Base-by-base conservation (phyloP, 768 basidiomycete species). In the Rhizopogon vesiculosus region DNA sequence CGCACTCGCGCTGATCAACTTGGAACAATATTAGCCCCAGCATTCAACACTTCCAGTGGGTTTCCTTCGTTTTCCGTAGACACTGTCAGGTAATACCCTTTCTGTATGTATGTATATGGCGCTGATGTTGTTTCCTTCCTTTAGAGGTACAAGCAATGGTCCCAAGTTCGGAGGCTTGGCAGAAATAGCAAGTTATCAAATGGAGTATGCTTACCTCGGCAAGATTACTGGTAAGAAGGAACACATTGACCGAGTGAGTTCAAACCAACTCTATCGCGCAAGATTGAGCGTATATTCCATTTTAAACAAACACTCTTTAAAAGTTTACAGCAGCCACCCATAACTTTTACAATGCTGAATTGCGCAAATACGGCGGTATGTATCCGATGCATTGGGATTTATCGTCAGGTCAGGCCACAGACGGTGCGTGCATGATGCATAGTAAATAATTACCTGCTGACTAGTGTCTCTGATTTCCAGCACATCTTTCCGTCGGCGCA, bases 161-260 rank as follows among this genome's bases (percentile, higher is more conserved):
- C 57, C 68, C 0, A 70, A 72, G 50, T 65, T 75, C 13, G 78
- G 77, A 12, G 64, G 76, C 9, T 69, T 89, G n/a, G 90, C 93
- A 0, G 93, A 97, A 68, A 84, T 93, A 42, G 89, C 84, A 3
- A 90, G 82, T 43, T 75, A 89, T 54, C 91, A 94, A 65, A 66
- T 96, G 49, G 94, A 96, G 68, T 90, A 92, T 66, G 80, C 86
- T 54, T 93, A 93, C 61, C 78, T 95, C 2, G 87, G 89, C 1
- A 85, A 89, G 59, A 67, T 86, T 9, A 93, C 91, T 1, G 88
- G 87, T 2, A 85, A 87, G 58, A 77, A 79, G 51, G 76, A 76
- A 39, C 84, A 86, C 62, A 79, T 76, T 57, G 77, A 82, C 53
- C 77, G 76, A 56, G 87, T 85, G 58, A 12, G 80, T 69, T 19